phyloP scores from a whole-genome alignment of 495 filamentous ascomycete species.

The Xylona heveae region DNA sequence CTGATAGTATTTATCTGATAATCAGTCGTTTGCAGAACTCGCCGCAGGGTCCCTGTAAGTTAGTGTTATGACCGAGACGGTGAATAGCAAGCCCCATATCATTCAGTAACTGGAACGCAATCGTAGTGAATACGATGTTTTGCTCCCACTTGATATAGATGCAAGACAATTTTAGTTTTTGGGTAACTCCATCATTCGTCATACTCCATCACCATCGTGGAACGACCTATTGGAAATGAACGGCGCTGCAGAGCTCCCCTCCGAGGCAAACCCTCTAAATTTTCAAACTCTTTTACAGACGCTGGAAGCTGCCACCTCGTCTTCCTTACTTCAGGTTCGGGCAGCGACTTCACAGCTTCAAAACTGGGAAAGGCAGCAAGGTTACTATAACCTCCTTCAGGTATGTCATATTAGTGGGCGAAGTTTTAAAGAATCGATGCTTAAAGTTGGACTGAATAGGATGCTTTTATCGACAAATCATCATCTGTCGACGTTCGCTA shows the following conservation, averaged over 20 bases:
- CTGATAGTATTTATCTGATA: no score
- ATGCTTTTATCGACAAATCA: constrained; percentile 55
- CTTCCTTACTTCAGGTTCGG: constrained; percentile 50
- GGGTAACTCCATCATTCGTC: no score
- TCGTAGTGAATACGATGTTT: no score
- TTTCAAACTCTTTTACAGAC: constrained; percentile 49
- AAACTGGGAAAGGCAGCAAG: constrained; percentile 56
- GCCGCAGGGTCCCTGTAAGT: no score
- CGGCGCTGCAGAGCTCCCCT: constrained; percentile 28
- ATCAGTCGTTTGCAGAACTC: no score
- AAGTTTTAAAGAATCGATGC: neutral
- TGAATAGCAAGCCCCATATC: no score
- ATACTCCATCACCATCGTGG: no score
- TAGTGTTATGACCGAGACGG: no score
- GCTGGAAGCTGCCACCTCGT: constrained; percentile 50
- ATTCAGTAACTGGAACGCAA: no score
- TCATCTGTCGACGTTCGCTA: constrained; percentile 59
- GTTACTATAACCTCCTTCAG: constrained; percentile 67
- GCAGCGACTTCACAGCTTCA: constrained; percentile 65
- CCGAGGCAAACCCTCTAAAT: constrained; percentile 39
- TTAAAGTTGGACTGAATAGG: constrained; percentile 19
- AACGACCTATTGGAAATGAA: constrained; percentile 14
- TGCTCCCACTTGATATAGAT: no score
- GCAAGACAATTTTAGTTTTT: no score
- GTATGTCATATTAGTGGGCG: constrained; percentile 19